Conservation (phyloP, 31 red algal genomes). For the Endocladia muricata region DNA sequence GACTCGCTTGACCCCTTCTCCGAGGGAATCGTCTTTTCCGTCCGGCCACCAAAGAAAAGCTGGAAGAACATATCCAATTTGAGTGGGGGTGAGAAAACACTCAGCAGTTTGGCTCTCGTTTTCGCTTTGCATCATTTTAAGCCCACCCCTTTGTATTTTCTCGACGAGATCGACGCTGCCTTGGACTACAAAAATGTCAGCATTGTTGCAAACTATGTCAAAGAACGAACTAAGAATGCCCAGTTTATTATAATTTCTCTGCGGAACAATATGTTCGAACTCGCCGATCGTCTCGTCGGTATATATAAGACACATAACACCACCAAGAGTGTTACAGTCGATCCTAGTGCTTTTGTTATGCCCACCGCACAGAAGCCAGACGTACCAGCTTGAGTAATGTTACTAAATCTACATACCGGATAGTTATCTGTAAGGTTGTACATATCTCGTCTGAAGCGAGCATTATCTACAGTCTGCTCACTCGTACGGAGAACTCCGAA, state of each 20-base stretch:
- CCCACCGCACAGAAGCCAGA: neutral
- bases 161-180: slow-evolving; percentile 97
- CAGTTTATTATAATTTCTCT: slow-evolving; percentile 99
- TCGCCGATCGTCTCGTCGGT: slow-evolving; percentile 86
- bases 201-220: slow-evolving; percentile 97
- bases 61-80: slow-evolving; percentile 97
- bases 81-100: slow-evolving; percentile 91
- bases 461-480: too few species aligned
- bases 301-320: slow-evolving; percentile 92
- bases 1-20: slow-evolving; percentile 93
- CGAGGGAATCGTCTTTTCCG: slow-evolving; percentile 91
- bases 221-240: slow-evolving; percentile 88
- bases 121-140: slow-evolving; percentile 94
- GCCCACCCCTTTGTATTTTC: slow-evolving; percentile 88
- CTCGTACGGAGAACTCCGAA: too few species aligned
- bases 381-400: neutral
- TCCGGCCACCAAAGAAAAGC: slow-evolving; percentile 94
- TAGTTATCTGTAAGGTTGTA: too few species aligned
- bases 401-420: too few species aligned
- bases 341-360: slow-evolving; percentile 77
- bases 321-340: slow-evolving; percentile 86
- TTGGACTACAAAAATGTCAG: slow-evolving; percentile 96
- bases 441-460: too few species aligned
- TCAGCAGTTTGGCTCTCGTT: slow-evolving; percentile 87
- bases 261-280: slow-evolving; percentile 99